A percentile compares a stretch with the other conserved stretches of the same genome.
Conservation (phyloP, 495 filamentous ascomycete genomes). For the Mytilinidion resinicola region DNA sequence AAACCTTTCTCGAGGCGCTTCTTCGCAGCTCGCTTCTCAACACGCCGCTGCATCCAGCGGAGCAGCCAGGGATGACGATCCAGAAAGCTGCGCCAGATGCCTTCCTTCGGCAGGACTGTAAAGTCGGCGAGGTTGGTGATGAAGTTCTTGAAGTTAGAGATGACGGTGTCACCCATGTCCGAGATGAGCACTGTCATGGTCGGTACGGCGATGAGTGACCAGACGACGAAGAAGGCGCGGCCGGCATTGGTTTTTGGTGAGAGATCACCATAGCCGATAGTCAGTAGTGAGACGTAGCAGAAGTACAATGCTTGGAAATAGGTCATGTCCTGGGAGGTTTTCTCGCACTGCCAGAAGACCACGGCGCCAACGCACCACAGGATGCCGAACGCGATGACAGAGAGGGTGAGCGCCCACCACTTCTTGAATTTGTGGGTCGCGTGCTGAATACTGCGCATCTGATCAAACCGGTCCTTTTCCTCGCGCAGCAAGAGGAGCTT, state of each 20-base stretch:
- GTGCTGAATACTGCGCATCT: conserved; percentile 39
- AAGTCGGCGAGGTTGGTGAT: conserved; percentile 51
- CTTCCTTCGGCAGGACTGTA: conserved; percentile 50
- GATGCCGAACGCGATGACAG: conserved; percentile 34
- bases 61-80: conserved; percentile 40
- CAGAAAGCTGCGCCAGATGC: conserved; percentile 43
- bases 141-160: conserved; percentile 50
- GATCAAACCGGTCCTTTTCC: conserved; percentile 41
- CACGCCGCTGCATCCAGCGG: conserved; percentile 35
- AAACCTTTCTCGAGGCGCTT: conserved; percentile 47
- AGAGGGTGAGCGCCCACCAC: conserved; percentile 36
- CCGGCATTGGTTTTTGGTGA: conserved; percentile 39
- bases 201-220: conserved; percentile 53
- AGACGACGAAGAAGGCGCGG: conserved; percentile 41
- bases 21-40: conserved; percentile 32
- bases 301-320: conserved; percentile 44
- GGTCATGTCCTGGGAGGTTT: conserved; percentile 32
- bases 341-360: conserved; percentile 40
- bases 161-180: conserved; percentile 58
- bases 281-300: conserved; percentile 40
- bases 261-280: conserved; percentile 42
- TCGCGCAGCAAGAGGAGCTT: conserved; percentile 35
- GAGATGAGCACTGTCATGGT: conserved; percentile 63
- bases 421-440: conserved; percentile 35
- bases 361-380: conserved; percentile 42